Conservation (phyloP, 2,329 filamentous ascomycete species). For the Diplocarpon rosae region DNA sequence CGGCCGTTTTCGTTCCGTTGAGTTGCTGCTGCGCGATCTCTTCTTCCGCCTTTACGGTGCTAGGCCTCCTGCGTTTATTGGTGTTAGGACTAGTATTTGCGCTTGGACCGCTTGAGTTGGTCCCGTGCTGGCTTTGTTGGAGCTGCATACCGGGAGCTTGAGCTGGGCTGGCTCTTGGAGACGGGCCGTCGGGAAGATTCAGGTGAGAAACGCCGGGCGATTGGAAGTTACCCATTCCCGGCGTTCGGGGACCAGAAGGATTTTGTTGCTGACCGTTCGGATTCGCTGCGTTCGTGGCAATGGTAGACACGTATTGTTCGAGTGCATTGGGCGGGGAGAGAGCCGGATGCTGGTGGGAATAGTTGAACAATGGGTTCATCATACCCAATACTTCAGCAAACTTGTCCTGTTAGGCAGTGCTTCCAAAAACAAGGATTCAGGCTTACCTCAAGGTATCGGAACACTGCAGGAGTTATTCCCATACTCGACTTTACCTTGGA, state of each 20-base stretch:
- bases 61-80: conserved; percentile 31
- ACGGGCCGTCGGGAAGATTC: conserved; percentile 47
- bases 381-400: conserved; percentile 56
- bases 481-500: conserved; percentile 44
- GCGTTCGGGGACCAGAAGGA: conserved; percentile 22
- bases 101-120: conserved; percentile 53
- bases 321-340: conserved; percentile 47
- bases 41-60: conserved; percentile 29
- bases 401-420: conserved; percentile 27
- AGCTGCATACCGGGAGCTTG: conserved; percentile 54
- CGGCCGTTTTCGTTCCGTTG: conserved; percentile 24
- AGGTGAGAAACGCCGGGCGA: conserved; percentile 51
- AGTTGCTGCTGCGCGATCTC: conserved; percentile 18
- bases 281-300: conserved; percentile 27
- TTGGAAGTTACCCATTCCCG: conserved; percentile 33
- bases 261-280: conserved; percentile 13
- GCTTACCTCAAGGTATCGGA: conserved; percentile 52
- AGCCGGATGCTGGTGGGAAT: conserved; percentile 42
- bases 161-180: conserved; percentile 43
- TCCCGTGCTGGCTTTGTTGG: conserved; percentile 58
- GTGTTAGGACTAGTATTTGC: conserved; percentile 44
- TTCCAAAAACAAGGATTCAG: neutral
- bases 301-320: conserved; percentile 45
- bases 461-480: conserved; percentile 49
- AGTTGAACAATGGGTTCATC: conserved; percentile 53